Evolutionary conservation across 2,329 filamentous ascomycete genomes (phyloP), one percentile per base, ranked within the genome.

Genomic region (Fusarium chlamydosporum): DNA sequence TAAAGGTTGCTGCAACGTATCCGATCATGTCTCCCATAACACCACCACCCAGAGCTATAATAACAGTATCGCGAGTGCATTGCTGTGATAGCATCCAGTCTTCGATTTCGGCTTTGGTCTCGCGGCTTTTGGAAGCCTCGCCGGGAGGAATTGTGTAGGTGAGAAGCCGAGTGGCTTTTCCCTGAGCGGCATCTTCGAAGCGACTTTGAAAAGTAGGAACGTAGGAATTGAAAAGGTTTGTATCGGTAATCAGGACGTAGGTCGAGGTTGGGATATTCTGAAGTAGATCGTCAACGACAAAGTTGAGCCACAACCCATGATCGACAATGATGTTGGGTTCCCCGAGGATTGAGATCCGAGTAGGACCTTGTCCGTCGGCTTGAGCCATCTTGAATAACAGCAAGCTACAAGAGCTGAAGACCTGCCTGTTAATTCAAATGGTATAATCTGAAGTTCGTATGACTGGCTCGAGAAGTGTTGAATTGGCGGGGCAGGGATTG

Each of bases 1-100:
- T 99, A 82, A 98, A 99, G 37, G 96, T 99, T 38, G 96, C 94
- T 23, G 96, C 96, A 52, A 98, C 94, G 78, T 97, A 99, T 53
- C 96, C 96, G 68, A 97, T 94, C 91, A 99, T 92, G 80, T 99
- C 96, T 33, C 96, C 96, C 80, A 99, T 97, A 65, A 99, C 96
- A 60, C 96, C 96, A 69, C 96, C 96, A 33, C 96, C 96, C 11
- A 99, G 87, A 26, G 96, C 96, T 77, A 99, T 92, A 61, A 99
- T 90, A 68, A 99, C 92, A 0, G 94, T 97, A 80, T 99, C 96
- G 72, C 96, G 87, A 27, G 94, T 97, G 82, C 96, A 99, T 90
- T 91, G 90, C 74, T 97, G 89, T 71, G 89, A 88, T 61, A 98
- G 85, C 88, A 99, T 91, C 96, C 96, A 99, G 80, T 99, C 96